Conservation (phyloP, 495 filamentous ascomycete genomes). For the Aspergillus haitiensis region DNA sequence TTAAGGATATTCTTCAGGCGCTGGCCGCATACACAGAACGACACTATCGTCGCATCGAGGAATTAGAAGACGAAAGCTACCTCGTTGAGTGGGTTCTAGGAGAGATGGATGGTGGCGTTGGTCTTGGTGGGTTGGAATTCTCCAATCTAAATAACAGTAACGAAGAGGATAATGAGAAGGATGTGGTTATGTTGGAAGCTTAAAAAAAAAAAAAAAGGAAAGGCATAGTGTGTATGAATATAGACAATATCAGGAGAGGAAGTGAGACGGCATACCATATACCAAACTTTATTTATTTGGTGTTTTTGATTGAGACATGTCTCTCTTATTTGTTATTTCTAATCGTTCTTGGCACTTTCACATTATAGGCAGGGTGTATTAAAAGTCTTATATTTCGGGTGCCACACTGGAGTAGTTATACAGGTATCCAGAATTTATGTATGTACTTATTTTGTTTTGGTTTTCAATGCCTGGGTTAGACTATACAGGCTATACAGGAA, state of each 20-base stretch:
- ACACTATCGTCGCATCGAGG: constrained; percentile 84
- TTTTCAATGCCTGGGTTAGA: no score
- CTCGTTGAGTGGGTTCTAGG: constrained; percentile 87
- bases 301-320: neutral
- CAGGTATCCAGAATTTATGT: neutral
- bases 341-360: neutral
- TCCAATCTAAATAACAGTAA: constrained; percentile 20
- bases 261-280: no score
- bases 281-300: no score
- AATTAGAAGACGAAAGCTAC: constrained; percentile 90
- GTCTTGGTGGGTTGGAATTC: constrained; percentile 37
- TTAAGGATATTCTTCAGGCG: constrained; percentile 81
- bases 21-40: constrained; percentile 85
- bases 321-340: constrained; percentile 11
- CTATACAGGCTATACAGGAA: neutral
- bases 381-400: constrained; percentile 6
- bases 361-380: constrained; percentile 16
- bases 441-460: no score
- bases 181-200: constrained; percentile 47
- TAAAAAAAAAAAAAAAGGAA: constrained; percentile 18
- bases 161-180: constrained; percentile 42
- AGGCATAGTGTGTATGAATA: constrained; percentile 23
- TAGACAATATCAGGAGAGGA: constrained; percentile 9
- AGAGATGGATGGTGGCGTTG: constrained; percentile 80
- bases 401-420: neutral